Base-by-base conservation (phyloP, 169 alveolate species). In the Theileria annulata region DNA sequence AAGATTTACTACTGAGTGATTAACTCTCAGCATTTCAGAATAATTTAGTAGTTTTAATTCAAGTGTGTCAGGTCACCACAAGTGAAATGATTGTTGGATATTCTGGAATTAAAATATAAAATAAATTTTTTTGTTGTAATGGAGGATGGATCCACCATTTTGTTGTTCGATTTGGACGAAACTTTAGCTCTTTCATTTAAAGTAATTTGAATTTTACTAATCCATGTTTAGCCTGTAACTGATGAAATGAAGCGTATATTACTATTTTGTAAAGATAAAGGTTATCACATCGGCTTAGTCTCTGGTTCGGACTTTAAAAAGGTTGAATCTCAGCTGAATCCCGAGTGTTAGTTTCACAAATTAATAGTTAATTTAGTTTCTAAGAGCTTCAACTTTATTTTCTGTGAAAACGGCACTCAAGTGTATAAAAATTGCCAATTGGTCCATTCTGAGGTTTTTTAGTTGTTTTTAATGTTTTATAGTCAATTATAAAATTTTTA, bases 161-260 rank as follows among this genome's bases (percentile, higher is more conserved):
- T 75, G 0, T 23, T 82, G 23, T 82, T 82, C 21, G 89, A 82
- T 58, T 30, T 82, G 76, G 89, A 82, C 67, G 89, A 80, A 21
- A 82, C 89, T 19, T 37, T 82, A 58, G 75, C 86, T 6, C 58
- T 3, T 8, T 75, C 86, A 6, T 33, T 56, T 17, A 70, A 75
- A 80, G 89, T 82, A 64, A 27, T 70, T 75, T 21, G 19, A 3
- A 15, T 5, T 48, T 28, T 23, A 42, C 19, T 4, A 56, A 60
- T 4, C 13, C 3, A 75, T 30, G 1, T 28, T 58, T 71, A 82
- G 86, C 56, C 51, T 5, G 51, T 75, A 3, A 33, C 86, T 19
- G 67, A 68, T 4, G 86, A 82, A 25, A 35, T 82, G 68, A 82
- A 82, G 47, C 62, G 69, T 17, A 28, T 6, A 0, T 28, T 82